These are phyloP conservation scores for Boechera divaricarpa DNA, from an alignment of 345 rosid genomes.

Conservation along the genomic window DNA sequence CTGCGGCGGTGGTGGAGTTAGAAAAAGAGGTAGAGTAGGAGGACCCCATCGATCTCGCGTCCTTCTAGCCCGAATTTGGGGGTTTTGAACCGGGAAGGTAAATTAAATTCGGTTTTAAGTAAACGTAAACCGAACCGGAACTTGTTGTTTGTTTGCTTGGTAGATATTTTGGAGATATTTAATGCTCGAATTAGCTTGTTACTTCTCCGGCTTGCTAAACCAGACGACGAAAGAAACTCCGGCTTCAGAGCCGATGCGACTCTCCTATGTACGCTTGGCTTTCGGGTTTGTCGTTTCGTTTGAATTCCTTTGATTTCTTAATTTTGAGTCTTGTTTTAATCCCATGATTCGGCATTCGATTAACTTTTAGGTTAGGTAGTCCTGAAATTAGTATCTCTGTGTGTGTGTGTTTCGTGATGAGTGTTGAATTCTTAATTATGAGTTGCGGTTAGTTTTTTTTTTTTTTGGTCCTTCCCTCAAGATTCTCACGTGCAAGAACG, in stretches of 20 bases:
- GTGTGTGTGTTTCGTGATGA: conserved; percentile 12
- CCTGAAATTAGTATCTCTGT: background rate
- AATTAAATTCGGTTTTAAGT: conserved; percentile 19
- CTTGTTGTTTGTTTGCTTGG: background rate
- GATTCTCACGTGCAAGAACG: too few species aligned
- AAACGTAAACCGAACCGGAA: conserved; percentile 29
- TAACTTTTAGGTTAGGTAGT: background rate
- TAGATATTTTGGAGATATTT: too few species aligned
- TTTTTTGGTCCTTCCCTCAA: too few species aligned
- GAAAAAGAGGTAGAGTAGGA: conserved; percentile 39
- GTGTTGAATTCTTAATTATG: background rate
- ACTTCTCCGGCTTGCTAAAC: background rate
- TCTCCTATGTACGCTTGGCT: background rate
- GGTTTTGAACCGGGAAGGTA: conserved; percentile 17
- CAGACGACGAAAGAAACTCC: background rate
- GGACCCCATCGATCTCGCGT: conserved; percentile 41
- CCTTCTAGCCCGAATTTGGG: background rate
- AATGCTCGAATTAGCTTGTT: too few species aligned
- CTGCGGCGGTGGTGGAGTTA: conserved; percentile 25
- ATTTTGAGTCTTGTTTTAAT: background rate
- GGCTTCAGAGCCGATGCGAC: background rate
- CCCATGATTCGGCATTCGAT: background rate
- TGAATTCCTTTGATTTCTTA: background rate
- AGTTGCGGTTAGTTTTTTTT: too few species aligned
- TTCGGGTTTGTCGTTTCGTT: background rate